Base-by-base conservation (phyloP, 352 stramenopile species). In the Phytophthora sp. region DNA sequence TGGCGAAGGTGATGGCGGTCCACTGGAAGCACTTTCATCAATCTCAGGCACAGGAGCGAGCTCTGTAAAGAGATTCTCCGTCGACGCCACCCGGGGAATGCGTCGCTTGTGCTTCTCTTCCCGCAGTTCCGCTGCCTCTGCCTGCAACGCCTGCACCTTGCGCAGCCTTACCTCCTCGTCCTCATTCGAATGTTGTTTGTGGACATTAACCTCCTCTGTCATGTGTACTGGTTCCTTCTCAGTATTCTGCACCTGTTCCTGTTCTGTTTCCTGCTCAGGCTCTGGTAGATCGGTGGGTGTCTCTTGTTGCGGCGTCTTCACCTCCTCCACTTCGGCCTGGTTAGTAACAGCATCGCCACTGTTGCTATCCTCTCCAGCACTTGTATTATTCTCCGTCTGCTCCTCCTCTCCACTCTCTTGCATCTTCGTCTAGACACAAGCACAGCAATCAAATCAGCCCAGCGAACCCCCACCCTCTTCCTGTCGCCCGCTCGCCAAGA, bases 31-130 rank as follows among this genome's bases (percentile, higher is more conserved):
- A 33, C 77, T 77, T 73, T 86, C 75, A 53, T 86, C 79, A 13
- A 80, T 71, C 51, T 88, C 79, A 3, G 76, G 74, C 23, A 88
- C 75, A 18, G 77, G 63, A 36, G 65, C 39, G 8, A 88, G 62
- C 39, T 80, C 74, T 11, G 65, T 80, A 62, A 82, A 86, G 23
- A 78, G 65, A 46, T 59, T 69, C 18, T 85, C 77, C 1, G 72
- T 54, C 1, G 69, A 70, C 15, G 38, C 18, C 13, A 42, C 53
- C 44, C 54, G 38, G 16, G 49, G 52, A 35, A 73, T 57, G 13
- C 56, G 58, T 45, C 62, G 62, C 44, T 75, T 68, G 7, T 73
- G 69, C 33, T 69, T 67, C 23, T 72, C 66, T 50, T 76, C 66
- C 26, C 61, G 53, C 30, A 69, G 13, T 13, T 71, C 55, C 8